Evolutionary conservation across 768 basidiomycete genomes (phyloP), one percentile per base, ranked within the genome.

Genomic region (Trametes sanguinea): DNA sequence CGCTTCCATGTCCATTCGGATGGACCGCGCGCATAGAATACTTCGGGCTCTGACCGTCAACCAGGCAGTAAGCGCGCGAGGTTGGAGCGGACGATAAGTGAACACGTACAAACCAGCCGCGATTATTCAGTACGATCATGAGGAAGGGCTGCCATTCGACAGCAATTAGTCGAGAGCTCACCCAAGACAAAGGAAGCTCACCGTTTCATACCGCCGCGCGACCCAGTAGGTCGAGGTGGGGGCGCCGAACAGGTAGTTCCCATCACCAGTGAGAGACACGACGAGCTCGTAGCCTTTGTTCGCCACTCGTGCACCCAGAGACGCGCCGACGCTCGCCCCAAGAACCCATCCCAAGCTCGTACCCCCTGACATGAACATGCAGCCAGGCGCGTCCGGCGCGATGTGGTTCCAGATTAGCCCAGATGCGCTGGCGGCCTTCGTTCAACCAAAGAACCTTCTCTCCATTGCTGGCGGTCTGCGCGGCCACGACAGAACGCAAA

Each of bases 151-250:
- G 39, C 9, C 29, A 16, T 13, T 14, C 27, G 9, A 8, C 1
- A 9, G 11, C 2, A 35, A 2, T 50, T 40, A 50, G 50, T 35
- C 32, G n/a, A 13, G 37, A 14, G 44, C 2, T 60, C 22, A 14
- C 5, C 7, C 42, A n/a, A 27, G 22, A 29, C 16, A 2, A n/a
- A 33, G 11, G 43, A 13, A 2, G 70, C 80, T 59, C 59, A 88
- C 88, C 17, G 88, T 85, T 35, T 85, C 73, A 69, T 90, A 90
- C 48, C 79, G 79, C 65, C 82, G 78, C 1, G 89, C 87, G 73
- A 90, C 89, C 89, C 89, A 90, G 72, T 81, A 90, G 1, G 82
- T 83, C 0, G 86, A 81, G 35, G 81, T 79, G 0, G 89, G 89
- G 0, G 86, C 83, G 0, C 85, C 80, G 66, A 90, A 90, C 69